These are phyloP conservation scores for Sporothrix inflata DNA, from an alignment of 2,329 filamentous ascomycete genomes.

Conservation along the genomic window DNA sequence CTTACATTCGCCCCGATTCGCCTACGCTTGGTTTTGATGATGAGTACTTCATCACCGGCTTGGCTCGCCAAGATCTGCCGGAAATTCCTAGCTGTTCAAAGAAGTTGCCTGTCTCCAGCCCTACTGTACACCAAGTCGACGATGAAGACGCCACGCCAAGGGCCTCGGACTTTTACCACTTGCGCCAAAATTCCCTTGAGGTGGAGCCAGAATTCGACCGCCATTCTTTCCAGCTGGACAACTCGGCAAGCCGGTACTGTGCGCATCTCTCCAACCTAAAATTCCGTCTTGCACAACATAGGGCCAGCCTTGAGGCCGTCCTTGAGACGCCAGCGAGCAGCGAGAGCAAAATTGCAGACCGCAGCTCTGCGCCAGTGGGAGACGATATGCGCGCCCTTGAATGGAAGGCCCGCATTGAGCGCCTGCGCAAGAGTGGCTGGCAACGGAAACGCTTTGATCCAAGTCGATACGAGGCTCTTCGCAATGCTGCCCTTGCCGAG, in stretches of 20 bases:
- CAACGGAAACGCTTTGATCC: conserved; percentile 59
- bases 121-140: conserved; percentile 30
- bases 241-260: conserved; percentile 54
- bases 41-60: conserved; percentile 40
- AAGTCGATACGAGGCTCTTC: conserved; percentile 55
- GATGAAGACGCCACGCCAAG: conserved; percentile 31
- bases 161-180: conserved; percentile 13
- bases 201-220: conserved; percentile 30
- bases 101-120: conserved; percentile 32
- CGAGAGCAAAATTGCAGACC: conserved; percentile 11
- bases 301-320: conserved; percentile 51
- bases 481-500: conserved; percentile 57
- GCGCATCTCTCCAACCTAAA: conserved; percentile 53
- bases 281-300: conserved; percentile 54
- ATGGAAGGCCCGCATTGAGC: conserved; percentile 56
- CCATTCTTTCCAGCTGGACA: conserved; percentile 45
- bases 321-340: conserved; percentile 37
- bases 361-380: conserved; percentile 35
- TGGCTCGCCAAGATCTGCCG: conserved; percentile 38
- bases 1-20: conserved; percentile 60
- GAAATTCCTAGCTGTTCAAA: conserved; percentile 35
- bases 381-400: conserved; percentile 48
- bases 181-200: conserved; percentile 12
- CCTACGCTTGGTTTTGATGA: conserved; percentile 62
- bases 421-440: conserved; percentile 59